Evolutionary conservation across 768 basidiomycete species (phyloP), one percentile per base, ranked within the genome.

Genomic region (Tricholoma matsutake): DNA sequence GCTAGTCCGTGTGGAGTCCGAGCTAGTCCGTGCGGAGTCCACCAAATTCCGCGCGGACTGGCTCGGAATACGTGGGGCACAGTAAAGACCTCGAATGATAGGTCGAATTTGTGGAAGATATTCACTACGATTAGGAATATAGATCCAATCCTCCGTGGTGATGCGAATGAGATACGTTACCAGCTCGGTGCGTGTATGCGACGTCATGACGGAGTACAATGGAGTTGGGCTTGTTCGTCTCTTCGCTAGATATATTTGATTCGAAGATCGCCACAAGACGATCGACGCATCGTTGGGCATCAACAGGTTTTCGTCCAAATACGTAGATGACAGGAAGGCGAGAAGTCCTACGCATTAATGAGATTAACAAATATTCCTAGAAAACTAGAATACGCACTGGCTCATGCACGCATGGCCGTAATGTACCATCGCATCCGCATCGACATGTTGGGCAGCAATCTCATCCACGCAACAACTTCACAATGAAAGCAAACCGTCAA

Each of bases 321-420:
- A 98, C 86, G 71, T 96, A 98, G 32, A 95, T 83, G 2, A 95
- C 91, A 0, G 96, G 94, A 0, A 98, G 73, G 14, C 94, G 85
- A 22, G 91, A 92, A 10, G 92, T 91, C 64, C 96, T 97, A 60
- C 11, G 39, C 16, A 35, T 53, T 31, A 52, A 59, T 10, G 35
- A 14, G 51, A 49, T 43, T 18, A 43, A 51, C n/a, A 65, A 47
- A 45, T 29, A 28, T 20, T 6, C 13, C 6, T 32, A 49, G 16
- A 59, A 11, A 34, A 20, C 28, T 29, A 31, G 6, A 41, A 25
- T 34, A 79, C 93, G 64, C 66, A 96, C 94, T 88, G 85, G 71
- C 91, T 94, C 79, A 98, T 84, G 72, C 97, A 99, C 0, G 96
- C 95, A 77, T 97, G 92, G 1, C 96, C 96, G 68, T 97, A 98